Percentiles rank a stretch among this genome's conserved stretches.
These are phyloP conservation scores for Neofusicoccum laricinum DNA, from an alignment of 2,329 filamentous ascomycete species.

Conservation along the genomic window DNA sequence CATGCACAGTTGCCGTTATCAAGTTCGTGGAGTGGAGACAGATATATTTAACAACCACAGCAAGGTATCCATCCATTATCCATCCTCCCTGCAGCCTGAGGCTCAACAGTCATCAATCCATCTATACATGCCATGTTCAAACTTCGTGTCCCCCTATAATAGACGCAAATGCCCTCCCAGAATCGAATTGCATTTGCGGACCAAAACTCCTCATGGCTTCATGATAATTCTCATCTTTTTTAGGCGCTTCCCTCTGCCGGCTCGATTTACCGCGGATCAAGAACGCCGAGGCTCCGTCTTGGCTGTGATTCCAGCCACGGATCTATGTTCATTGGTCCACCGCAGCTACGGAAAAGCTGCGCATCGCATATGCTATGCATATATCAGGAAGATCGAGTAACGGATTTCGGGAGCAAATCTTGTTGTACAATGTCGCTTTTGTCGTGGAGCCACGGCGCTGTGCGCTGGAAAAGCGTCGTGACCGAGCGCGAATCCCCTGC, in stretches of 20 bases:
- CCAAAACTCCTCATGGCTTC: background rate
- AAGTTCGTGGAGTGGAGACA: background rate
- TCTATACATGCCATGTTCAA: conserved; percentile 6
- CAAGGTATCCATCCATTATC: background rate
- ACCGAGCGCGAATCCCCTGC: background rate
- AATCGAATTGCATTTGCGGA: background rate
- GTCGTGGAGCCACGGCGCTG: background rate
- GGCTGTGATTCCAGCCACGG: background rate
- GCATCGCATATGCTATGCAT: background rate
- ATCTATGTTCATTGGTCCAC: background rate
- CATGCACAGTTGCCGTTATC: background rate
- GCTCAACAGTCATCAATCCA: background rate
- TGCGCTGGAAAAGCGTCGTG: background rate
- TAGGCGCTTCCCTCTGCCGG: background rate
- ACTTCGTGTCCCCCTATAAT: background rate
- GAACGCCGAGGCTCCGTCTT: background rate
- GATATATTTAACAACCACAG: background rate
- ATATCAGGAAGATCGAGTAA: background rate
- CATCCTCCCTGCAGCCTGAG: background rate
- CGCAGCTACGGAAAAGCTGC: background rate
- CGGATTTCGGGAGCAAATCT: background rate
- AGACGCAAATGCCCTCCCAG: background rate
- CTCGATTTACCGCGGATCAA: background rate
- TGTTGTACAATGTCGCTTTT: background rate
- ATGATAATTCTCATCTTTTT: background rate